These are phyloP conservation scores for Phaseolus lunatus DNA, from an alignment of 306 rosid genomes.

Conservation along the genomic window DNA sequence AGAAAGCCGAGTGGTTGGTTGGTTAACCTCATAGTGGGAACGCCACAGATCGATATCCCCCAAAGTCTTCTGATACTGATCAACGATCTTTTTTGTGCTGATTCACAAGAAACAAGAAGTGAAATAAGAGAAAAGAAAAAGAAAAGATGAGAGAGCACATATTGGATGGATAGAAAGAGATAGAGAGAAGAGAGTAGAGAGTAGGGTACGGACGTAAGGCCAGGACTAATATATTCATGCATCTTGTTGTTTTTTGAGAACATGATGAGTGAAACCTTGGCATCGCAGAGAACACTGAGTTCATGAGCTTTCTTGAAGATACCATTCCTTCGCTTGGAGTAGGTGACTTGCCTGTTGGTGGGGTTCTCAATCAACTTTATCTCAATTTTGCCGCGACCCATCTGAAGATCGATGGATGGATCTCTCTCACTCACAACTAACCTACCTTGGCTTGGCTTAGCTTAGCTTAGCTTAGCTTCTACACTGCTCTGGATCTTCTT, in stretches of 20 bases:
- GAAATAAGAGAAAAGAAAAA: not conserved
- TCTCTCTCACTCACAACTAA: not conserved
- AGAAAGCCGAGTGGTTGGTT: not conserved
- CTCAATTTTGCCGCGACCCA: constrained; percentile 90
- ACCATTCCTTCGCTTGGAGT: constrained; percentile 83
- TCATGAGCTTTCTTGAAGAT: constrained; percentile 91
- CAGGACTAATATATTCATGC: constrained; percentile 72
- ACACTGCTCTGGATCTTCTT: constrained; percentile 9
- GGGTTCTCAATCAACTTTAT: constrained; percentile 80
- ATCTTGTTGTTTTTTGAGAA: constrained; percentile 67
- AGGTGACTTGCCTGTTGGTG: constrained; percentile 90
- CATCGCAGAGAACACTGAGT: constrained; percentile 90
- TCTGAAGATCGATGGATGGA: constrained; percentile 16
- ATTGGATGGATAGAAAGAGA: not conserved
- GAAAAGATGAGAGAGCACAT: not conserved
- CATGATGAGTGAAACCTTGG: constrained; percentile 85
- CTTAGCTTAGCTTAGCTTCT: not conserved
- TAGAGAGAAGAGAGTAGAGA: not conserved
- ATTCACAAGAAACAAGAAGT: not conserved
- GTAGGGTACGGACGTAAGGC: constrained; percentile 49
- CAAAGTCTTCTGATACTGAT: constrained; percentile 66
- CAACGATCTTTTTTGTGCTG: constrained; percentile 70
- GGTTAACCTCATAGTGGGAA: constrained; percentile 71
- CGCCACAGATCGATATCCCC: constrained; percentile 74
- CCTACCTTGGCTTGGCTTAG: not conserved